These are phyloP conservation scores for Blastobotrys petasosporus DNA, from an alignment of 1,139 yeast genomes.

Conservation along the genomic window DNA sequence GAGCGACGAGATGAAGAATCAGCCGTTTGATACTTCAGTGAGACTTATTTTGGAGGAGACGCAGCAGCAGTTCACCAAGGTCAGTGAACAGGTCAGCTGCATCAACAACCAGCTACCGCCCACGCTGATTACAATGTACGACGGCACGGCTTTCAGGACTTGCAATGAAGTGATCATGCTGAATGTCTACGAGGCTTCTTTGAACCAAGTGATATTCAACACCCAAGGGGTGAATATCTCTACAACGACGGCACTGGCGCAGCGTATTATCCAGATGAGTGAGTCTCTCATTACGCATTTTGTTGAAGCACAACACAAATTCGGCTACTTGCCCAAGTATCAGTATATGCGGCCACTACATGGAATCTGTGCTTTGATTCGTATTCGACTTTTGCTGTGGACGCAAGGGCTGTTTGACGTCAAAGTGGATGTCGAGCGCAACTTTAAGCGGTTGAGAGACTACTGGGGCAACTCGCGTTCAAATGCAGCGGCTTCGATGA, in stretches of 20 bases:
- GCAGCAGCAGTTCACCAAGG: background rate
- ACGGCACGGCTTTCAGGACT: background rate
- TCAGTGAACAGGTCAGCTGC: background rate
- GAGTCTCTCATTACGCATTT: background rate
- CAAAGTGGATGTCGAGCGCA: slow-evolving; percentile 14
- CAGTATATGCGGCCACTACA: slow-evolving; percentile 52
- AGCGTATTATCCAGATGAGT: background rate
- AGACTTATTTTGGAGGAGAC: background rate
- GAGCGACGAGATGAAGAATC: background rate
- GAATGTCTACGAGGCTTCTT: slow-evolving; percentile 5
- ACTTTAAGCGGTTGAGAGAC: slow-evolving; percentile 12
- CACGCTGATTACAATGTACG: background rate
- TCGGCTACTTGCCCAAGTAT: slow-evolving; percentile 39
- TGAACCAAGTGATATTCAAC: slow-evolving; percentile 5
- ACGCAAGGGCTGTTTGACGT: slow-evolving; percentile 15
- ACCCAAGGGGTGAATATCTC: background rate
- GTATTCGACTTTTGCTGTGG: slow-evolving; percentile 21
- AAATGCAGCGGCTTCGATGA: slow-evolving; percentile 1
- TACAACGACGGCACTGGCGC: background rate
- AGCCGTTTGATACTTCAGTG: slow-evolving; percentile 3
- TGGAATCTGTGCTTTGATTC: slow-evolving; percentile 38
- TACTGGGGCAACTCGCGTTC: slow-evolving; percentile 13
- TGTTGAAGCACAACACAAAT: background rate
- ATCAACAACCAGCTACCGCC: too few species aligned
- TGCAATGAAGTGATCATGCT: slow-evolving; percentile 2